These are phyloP conservation scores for Ophiostoma quercus DNA, from an alignment of 2,329 filamentous ascomycete genomes.

Conservation along the genomic window DNA sequence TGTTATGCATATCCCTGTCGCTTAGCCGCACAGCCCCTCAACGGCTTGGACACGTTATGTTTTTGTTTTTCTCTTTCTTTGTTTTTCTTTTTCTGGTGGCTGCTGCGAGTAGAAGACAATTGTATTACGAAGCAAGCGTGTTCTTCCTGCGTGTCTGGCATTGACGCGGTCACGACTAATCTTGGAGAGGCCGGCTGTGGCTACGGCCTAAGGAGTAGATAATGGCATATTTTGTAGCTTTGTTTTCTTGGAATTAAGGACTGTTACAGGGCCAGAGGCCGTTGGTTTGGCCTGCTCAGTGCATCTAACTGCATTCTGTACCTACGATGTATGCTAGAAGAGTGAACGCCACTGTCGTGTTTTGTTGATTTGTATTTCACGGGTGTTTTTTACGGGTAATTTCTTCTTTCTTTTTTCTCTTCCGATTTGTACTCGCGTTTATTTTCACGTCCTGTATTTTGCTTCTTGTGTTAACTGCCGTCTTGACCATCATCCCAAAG, in stretches of 20 bases:
- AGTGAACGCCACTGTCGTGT: too few relatives aligned
- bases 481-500: not conserved
- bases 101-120: not conserved
- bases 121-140: not conserved
- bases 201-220: not conserved
- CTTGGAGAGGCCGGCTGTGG: conserved; percentile 9
- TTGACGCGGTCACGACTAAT: conserved; percentile 14
- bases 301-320: too few relatives aligned
- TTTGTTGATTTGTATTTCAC: too few relatives aligned
- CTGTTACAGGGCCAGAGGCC: not conserved
- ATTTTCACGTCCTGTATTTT: not conserved
- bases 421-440: not conserved
- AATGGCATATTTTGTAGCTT: not conserved
- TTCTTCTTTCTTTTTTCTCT: not conserved
- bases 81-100: not conserved
- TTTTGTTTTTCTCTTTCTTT: too few relatives aligned
- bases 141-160: not conserved
- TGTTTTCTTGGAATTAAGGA: not conserved
- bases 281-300: not conserved
- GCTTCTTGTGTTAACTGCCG: not conserved
- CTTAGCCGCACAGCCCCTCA: conserved; percentile 24
- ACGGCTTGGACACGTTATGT: conserved; percentile 11
- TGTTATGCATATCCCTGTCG: conserved; percentile 41
- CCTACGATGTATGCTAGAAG: too few relatives aligned
- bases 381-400: too few relatives aligned